A percentile compares a stretch with the other conserved stretches of the same genome.
Conservation (phyloP, 768 basidiomycete genomes). For the Phanerochaete carnosa region DNA sequence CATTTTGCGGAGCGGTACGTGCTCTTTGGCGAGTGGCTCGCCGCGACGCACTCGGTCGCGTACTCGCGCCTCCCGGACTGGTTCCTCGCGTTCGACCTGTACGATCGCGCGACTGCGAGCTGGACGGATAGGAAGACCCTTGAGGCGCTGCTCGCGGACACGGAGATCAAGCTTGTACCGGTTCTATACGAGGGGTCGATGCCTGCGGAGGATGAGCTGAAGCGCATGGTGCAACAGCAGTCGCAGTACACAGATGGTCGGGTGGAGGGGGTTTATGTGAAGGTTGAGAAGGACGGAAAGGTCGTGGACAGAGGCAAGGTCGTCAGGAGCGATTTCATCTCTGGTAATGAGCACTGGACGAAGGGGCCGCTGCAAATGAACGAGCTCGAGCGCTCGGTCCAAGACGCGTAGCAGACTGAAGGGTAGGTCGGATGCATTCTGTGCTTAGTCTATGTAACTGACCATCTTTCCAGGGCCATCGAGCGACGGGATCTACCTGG, state of each 20-base stretch:
- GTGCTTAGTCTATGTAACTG: too few relatives aligned
- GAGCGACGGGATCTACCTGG: too few relatives aligned
- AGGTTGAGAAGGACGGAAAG: slow-evolving; percentile 40
- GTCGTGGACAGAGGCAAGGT: slow-evolving; percentile 50
- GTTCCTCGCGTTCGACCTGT: slow-evolving; percentile 60
- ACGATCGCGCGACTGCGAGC: slow-evolving; percentile 43
- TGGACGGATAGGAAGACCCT: slow-evolving; percentile 40
- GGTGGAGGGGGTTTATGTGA: slow-evolving; percentile 58
- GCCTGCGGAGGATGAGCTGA: slow-evolving; percentile 37
- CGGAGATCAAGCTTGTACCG: slow-evolving; percentile 42
- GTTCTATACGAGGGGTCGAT: slow-evolving; percentile 40
- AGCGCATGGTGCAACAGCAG: slow-evolving; percentile 40
- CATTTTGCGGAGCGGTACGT: slow-evolving; percentile 54
- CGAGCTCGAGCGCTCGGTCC: background rate
- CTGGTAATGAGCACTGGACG: slow-evolving; percentile 62
- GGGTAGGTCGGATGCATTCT: too few relatives aligned
- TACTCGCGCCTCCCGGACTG: slow-evolving; percentile 52
- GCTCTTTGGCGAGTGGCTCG: slow-evolving; percentile 64
- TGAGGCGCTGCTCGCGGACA: slow-evolving; percentile 31
- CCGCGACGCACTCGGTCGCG: slow-evolving; percentile 56
- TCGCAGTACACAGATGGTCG: slow-evolving; percentile 46
- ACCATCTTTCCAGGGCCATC: too few relatives aligned
- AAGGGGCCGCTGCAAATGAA: slow-evolving; percentile 39
- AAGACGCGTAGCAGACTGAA: too few relatives aligned
- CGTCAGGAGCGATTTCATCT: slow-evolving; percentile 57